Conservation (phyloP, 176 grass and related monocot species). For the Oryza longistaminata region DNA sequence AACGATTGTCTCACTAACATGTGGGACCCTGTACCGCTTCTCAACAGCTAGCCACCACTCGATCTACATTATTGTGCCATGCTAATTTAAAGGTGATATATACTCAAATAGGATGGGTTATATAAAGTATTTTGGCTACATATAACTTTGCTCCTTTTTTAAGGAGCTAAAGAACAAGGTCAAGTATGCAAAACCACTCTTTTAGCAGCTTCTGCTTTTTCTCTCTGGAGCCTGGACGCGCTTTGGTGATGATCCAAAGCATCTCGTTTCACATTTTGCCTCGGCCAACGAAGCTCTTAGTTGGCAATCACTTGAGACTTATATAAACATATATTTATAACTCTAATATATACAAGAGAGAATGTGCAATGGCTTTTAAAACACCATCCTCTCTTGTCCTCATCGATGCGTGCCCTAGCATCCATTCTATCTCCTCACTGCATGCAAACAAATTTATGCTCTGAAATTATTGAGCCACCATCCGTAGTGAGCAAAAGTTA, state of each 20-base stretch:
- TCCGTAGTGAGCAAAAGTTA: not conserved
- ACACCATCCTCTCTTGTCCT: slow-evolving; percentile 9
- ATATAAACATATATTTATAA: not conserved
- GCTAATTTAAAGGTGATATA: not conserved
- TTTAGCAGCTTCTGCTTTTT: slow-evolving; percentile 30
- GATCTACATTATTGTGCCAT: not conserved
- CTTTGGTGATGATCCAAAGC: slow-evolving; percentile 14
- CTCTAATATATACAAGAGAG: too few species aligned
- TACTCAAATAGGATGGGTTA: not conserved
- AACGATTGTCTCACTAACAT: not conserved
- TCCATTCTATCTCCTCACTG: not conserved
- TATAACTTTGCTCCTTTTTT: not conserved
- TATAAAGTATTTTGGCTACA: not conserved
- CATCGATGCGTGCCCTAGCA: not conserved
- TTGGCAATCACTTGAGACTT: not conserved
- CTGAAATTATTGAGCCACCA: slow-evolving; percentile 5
- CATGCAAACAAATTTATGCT: not conserved
- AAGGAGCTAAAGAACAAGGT: not conserved
- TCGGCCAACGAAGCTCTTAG: slow-evolving; percentile 24
- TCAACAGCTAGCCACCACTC: not conserved
- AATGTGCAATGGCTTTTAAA: not conserved
- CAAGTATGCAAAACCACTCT: slow-evolving; percentile 28
- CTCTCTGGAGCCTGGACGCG: slow-evolving; percentile 20
- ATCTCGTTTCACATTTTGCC: not conserved
- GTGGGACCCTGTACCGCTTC: too few species aligned